Base-by-base conservation (phyloP, 305 asterid genomes). In the Vinca major region DNA sequence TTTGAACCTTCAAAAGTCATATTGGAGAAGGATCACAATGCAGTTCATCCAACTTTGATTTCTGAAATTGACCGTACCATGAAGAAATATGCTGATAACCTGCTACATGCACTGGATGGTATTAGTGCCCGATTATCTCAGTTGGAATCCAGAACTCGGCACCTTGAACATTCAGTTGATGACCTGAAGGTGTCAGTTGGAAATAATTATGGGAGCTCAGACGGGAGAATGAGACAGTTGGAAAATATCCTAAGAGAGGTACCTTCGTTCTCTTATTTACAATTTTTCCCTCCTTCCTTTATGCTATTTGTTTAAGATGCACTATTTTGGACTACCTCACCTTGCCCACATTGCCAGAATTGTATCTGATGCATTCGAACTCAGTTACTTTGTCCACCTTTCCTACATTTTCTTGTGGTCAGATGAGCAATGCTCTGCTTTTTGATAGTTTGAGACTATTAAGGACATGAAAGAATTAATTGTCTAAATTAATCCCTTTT, bases 221-320 rank as follows among this genome's bases (percentile, higher is more conserved):
- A 90, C 74, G 97, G 92, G 50, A 88, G 80, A 72, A 76, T 90
- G 84, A 87, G 96, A 71, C 84, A 75, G 63, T 70, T 93, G 81
- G 96, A 89, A 82, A 87, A 90, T 75, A 83, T 93, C 69, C 85
- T 93, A 48, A 76, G 83, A 60, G 92, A 93, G 96, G 99, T 93
- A 84, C 45, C 16, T 45, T 70, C 44, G 19, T 44, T 74, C 69
- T 60, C 53, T 50, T 10, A 62, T 70, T 56, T 66, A 40, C 49
- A 51, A 61, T 71, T 40, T 50, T 4, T 74, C 41, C 7, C 45
- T 41, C 5, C 5, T 41, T 60, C 37, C 3, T 39, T 39, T 16
- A 6, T 5, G 47, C 6, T 5, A 61, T 61, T 7, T 14, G 20
- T 58, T 36, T 6, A n/a, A 0, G 26, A 9, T 61, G 48, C 21